Conservation (phyloP, 129 eudicot species). For the Solidago caesia region DNA sequence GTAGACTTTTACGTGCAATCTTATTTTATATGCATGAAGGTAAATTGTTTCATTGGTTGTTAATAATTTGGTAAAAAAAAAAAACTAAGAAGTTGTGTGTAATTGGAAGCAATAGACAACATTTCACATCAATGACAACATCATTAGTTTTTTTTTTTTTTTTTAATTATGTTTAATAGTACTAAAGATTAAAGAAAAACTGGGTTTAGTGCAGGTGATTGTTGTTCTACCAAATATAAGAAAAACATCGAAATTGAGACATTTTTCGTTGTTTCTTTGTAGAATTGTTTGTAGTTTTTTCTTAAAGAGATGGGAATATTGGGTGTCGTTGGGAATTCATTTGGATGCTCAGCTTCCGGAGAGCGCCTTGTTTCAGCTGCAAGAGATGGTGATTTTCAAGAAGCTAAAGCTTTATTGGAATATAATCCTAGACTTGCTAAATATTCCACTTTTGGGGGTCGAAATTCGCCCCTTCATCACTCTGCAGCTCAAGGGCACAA, state of each 20-base stretch:
- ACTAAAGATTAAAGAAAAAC: constrained; percentile 17
- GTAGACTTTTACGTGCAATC: constrained; percentile 13
- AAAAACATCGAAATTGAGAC: constrained; percentile 6
- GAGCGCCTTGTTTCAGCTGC: constrained; percentile 98
- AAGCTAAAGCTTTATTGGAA: constrained; percentile 88
- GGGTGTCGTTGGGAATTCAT: constrained; percentile 83
- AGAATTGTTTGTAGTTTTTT: constrained; percentile 3
- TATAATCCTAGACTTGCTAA: constrained; percentile 85
- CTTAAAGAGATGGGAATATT: constrained; percentile 51
- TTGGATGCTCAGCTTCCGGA: constrained; percentile 98
- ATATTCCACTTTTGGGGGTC: constrained; percentile 82
- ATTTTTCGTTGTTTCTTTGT: constrained; percentile 27
- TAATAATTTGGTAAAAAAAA: constrained; percentile 36
- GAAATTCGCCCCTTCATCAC: constrained; percentile 92
- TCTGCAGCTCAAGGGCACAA: constrained; percentile 98
- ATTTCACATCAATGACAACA: constrained; percentile 11
- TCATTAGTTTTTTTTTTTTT: constrained; percentile 5
- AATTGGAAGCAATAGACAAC: constrained; percentile 29
- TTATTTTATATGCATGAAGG: constrained; percentile 15
- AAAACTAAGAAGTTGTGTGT: constrained; percentile 23
- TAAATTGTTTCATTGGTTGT: constrained; percentile 33
- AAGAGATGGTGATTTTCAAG: constrained; percentile 97
- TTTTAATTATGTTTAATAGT: constrained; percentile 19
- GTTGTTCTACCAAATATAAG: constrained; percentile 31
- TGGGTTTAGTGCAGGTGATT: constrained; percentile 26